Conservation (phyloP, 495 filamentous ascomycete genomes). For the Trypethelium eluteriae region DNA sequence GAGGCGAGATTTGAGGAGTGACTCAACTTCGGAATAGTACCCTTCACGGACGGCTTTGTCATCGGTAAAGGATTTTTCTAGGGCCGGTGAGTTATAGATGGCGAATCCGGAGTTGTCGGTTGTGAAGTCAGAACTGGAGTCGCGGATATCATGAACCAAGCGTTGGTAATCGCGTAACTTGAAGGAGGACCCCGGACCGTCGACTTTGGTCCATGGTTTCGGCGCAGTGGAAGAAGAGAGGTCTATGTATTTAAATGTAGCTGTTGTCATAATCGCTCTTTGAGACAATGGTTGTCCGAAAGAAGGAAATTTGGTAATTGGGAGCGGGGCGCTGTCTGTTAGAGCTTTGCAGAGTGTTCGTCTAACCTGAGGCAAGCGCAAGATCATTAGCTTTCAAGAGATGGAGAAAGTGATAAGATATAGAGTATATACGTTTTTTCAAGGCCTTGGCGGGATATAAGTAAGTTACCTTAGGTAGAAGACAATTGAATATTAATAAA, state of each 20-base stretch:
- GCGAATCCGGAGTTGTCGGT: conserved; percentile 35
- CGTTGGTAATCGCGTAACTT: conserved; percentile 24
- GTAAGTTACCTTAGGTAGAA: neutral
- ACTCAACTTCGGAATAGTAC: conserved; percentile 35
- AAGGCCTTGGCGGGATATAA: neutral
- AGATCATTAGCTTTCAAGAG: neutral
- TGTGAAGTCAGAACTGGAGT: conserved; percentile 19
- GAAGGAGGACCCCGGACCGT: conserved; percentile 31
- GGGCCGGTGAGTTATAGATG: conserved; percentile 28
- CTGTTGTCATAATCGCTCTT: conserved; percentile 31
- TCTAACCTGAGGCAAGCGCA: neutral
- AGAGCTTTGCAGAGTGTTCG: neutral
- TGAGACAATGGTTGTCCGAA: neutral
- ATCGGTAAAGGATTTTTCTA: conserved; percentile 30
- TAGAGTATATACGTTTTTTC: neutral
- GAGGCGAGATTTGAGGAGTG: conserved; percentile 24
- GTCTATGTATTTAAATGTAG: conserved; percentile 36
- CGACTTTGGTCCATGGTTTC: conserved; percentile 36
- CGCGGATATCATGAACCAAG: conserved; percentile 30
- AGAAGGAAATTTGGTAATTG: neutral
- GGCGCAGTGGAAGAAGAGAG: conserved; percentile 20
- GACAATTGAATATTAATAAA: neutral
- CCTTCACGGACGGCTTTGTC: conserved; percentile 27
- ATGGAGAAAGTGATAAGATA: neutral
- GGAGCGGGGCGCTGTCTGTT: neutral